Percentiles rank a stretch among this genome's conserved stretches.
These are phyloP conservation scores for Annulohypoxylon moriforme DNA, from an alignment of 495 filamentous ascomycete genomes.

Conservation along the genomic window DNA sequence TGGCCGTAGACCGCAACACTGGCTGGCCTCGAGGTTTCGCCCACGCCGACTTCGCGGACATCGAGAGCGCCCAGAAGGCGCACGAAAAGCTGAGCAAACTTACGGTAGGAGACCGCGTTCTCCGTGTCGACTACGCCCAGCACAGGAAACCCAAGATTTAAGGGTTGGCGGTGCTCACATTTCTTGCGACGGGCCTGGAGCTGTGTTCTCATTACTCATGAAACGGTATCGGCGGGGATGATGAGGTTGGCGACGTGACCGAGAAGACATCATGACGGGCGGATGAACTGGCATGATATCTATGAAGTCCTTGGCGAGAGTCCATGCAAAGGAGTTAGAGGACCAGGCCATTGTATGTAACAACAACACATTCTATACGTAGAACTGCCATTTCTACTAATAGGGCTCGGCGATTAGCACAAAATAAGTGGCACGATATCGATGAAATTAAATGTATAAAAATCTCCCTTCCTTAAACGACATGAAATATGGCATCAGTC, in stretches of 20 bases:
- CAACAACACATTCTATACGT: conserved; percentile 32
- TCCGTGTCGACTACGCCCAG: conserved; percentile 71
- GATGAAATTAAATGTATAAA: conserved; percentile 31
- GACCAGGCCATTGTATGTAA: conserved; percentile 39
- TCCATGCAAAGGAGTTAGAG: conserved; percentile 7
- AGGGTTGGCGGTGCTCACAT: background rate
- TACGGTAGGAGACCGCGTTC: conserved; percentile 70
- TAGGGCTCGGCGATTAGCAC: conserved; percentile 5
- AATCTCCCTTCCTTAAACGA: conserved; percentile 24
- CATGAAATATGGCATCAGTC: background rate
- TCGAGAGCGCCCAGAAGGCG: conserved; percentile 69
- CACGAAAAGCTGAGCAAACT: conserved; percentile 66
- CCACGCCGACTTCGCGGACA: conserved; percentile 84
- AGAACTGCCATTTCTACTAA: conserved; percentile 14
- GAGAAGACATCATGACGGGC: conserved; percentile 9
- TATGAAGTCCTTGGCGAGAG: conserved; percentile 9
- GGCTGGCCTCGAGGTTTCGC: conserved; percentile 90
- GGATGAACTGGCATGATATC: background rate
- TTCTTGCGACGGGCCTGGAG: background rate
- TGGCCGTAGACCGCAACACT: conserved; percentile 89
- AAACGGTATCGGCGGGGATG: background rate
- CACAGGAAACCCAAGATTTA: background rate
- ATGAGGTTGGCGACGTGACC: conserved; percentile 10
- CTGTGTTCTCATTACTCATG: background rate
- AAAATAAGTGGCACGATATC: conserved; percentile 2